Base-by-base conservation (phyloP, 805 yeast genomes). In the Blastobotrys muscicola region DNA sequence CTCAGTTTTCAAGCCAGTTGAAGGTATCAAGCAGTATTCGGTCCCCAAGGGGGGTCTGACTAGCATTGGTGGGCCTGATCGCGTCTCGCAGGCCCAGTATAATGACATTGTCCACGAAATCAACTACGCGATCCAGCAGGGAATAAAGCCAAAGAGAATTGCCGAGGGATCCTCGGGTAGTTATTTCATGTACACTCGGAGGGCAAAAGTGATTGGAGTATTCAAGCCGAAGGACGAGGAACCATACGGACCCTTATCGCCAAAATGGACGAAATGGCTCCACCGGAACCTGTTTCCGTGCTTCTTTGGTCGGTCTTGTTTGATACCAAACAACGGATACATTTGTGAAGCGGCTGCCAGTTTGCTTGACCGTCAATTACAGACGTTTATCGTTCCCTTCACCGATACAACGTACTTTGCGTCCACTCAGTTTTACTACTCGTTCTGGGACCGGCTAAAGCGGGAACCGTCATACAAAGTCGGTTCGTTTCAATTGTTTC, bases 181-280 rank as follows among this genome's bases (percentile, higher is more conserved):
- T 43, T 81, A 81, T 55, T 82, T 81, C 55, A 65, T 80, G 1
- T 69, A 63, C 46, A 62, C 65, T 38, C 47, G 63, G 1, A 29
- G 48, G 1, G 58, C 61, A 30, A 52, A 61, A 35, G 69, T 68
- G 9, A 70, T 70, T 11, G 87, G 80, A 0, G 78, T 82, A 2
- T 82, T 82, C 66, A 82, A 82, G 56, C 89, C 89, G 3, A 80
- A 80, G 55, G 86, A 81, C 58, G 89, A 82, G 58, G 87, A 82
- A 52, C 89, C 87, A 0, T 82, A 82, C 55, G 89, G 87, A 0
- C 85, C 86, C 1, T 55, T 82, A 42, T 76, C 83, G 3, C 87
- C 89, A 1, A 82, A 82, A 56, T 79, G 87, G 86, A 74, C 83
- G 1, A 82, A 82, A 60, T 82, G 89, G 87, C 57, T 80, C 3